Conservation (phyloP, 345 rosid species). For the Gossypium sturtianum region DNA sequence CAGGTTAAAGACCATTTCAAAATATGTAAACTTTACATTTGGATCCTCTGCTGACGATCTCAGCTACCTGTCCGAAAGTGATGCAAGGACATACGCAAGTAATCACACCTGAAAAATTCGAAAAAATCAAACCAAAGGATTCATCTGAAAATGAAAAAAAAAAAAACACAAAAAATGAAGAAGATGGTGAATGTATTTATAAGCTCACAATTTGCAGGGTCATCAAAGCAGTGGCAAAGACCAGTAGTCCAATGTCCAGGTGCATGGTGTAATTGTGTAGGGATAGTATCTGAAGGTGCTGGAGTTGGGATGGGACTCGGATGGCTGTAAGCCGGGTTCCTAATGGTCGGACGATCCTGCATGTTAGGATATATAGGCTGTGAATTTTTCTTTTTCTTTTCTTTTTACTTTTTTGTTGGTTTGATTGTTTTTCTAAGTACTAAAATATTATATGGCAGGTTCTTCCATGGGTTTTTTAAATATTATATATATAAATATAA, state of each 20-base stretch:
- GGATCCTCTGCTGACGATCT: not conserved
- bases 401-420: not conserved
- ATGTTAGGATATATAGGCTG: not conserved
- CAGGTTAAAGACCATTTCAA: not conserved
- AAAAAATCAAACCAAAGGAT: not conserved
- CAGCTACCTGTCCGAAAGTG: not conserved
- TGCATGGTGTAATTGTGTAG: not conserved
- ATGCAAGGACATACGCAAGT: not conserved
- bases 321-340: not conserved
- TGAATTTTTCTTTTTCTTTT: not conserved
- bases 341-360: not conserved
- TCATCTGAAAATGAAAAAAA: not conserved
- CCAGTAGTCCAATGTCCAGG: not conserved
- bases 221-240: not conserved
- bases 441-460: not conserved
- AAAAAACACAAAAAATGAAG: not conserved
- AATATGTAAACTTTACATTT: not conserved
- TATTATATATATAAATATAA: not conserved
- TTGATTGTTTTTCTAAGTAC: not conserved
- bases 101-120: not conserved
- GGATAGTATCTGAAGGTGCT: not conserved
- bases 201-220: not conserved
- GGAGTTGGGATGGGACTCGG: not conserved
- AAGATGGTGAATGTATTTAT: not conserved
- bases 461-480: not conserved